Evolutionary conservation across 139 green algal species (phyloP).

Genomic region (Micromonas commoda): DNA sequence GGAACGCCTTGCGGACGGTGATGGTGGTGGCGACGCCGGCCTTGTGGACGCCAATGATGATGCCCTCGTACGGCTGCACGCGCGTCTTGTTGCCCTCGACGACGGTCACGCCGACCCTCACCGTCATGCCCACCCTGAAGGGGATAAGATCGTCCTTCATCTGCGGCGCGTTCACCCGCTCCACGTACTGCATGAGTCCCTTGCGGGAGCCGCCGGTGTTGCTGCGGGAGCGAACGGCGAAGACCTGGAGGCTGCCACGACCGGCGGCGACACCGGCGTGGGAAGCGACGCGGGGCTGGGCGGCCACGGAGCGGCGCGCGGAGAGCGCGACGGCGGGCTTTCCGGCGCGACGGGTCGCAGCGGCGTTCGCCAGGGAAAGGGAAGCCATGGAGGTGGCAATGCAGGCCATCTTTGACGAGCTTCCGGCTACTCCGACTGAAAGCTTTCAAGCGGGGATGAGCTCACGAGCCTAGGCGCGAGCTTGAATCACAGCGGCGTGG

Average conservation of each 20-base stretch:
- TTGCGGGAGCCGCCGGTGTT: background rate
- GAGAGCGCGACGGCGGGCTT: too few relatives aligned
- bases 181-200: slow-evolving; percentile 9
- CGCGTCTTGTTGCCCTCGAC: slow-evolving; percentile 44
- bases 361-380: too few relatives aligned
- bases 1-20: slow-evolving; percentile 43
- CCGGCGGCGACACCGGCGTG: background rate
- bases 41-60: slow-evolving; percentile 38
- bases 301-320: too few relatives aligned
- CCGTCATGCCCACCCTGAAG: slow-evolving; percentile 37
- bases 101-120: slow-evolving; percentile 39
- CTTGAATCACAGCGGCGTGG: too few relatives aligned
- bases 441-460: too few relatives aligned
- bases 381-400: too few relatives aligned
- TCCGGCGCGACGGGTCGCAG: too few relatives aligned
- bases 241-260: background rate
- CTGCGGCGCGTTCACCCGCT: slow-evolving; percentile 16
- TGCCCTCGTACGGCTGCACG: slow-evolving; percentile 45
- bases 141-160: slow-evolving; percentile 33
- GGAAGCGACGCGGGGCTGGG: too few relatives aligned
- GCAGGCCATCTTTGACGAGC: too few relatives aligned
- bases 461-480: too few relatives aligned
- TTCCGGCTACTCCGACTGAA: too few relatives aligned
- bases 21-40: slow-evolving; percentile 34
- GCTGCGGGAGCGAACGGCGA: background rate